phyloP scores from a whole-genome alignment of 805 yeast species.

The Candida krabiensis region DNA sequence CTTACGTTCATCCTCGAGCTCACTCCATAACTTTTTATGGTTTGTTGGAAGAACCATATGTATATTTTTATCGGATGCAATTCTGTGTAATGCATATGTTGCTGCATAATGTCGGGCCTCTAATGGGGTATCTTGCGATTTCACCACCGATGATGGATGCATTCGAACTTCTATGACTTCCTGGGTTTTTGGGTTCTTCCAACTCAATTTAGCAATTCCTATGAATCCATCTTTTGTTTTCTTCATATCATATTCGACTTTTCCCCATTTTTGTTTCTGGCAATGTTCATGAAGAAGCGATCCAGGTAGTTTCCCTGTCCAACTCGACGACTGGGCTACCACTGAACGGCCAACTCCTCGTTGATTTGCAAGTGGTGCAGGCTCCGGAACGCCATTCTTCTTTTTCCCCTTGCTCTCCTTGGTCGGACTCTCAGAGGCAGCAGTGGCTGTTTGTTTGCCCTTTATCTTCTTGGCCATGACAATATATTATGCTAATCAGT shows the following conservation, averaged over 20 bases:
- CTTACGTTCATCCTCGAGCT: slow-evolving; percentile 62
- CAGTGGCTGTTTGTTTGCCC: neutral
- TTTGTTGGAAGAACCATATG: slow-evolving; percentile 85
- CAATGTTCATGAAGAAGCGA: slow-evolving; percentile 83
- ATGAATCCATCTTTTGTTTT: slow-evolving; percentile 49
- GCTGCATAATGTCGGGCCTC: slow-evolving; percentile 93
- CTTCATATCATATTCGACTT: slow-evolving; percentile 75
- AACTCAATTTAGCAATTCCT: slow-evolving; percentile 63
- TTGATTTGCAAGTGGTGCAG: slow-evolving; percentile 8
- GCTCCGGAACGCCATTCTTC: neutral
- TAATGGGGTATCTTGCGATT: slow-evolving; percentile 74
- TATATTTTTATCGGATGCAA: slow-evolving; percentile 78
- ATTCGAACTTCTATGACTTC: slow-evolving; percentile 58
- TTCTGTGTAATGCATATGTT: slow-evolving; percentile 78
- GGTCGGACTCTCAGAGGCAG: slow-evolving; percentile 7
- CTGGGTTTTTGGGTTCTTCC: slow-evolving; percentile 79
- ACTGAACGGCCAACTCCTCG: slow-evolving; percentile 36
- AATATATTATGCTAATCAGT: too few species aligned
- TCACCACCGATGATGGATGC: slow-evolving; percentile 50
- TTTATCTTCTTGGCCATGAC: slow-evolving; percentile 18
- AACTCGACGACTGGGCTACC: slow-evolving; percentile 71
- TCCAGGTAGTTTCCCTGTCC: slow-evolving; percentile 96
- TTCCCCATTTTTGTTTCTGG: slow-evolving; percentile 87
- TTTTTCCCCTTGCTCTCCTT: slow-evolving; percentile 14
- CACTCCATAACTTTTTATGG: slow-evolving; percentile 77